These are phyloP conservation scores for Sporothrix pallida DNA, from an alignment of 2,329 filamentous ascomycete species.

Conservation along the genomic window DNA sequence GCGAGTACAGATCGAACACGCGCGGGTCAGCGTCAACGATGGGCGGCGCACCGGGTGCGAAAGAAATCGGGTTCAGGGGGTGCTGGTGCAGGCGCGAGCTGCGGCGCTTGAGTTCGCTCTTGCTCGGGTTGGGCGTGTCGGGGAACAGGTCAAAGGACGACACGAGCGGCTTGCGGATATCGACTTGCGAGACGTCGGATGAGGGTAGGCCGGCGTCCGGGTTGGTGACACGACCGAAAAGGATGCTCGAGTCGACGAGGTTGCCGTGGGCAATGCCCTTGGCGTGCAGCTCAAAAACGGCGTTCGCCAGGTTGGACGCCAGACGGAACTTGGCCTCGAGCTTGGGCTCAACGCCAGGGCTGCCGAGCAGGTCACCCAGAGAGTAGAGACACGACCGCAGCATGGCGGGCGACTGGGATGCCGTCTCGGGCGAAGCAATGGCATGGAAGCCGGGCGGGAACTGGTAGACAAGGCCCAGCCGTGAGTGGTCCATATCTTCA, in stretches of 20 bases:
- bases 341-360: slow-evolving; percentile 64
- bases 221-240: slow-evolving; percentile 61
- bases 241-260: slow-evolving; percentile 69
- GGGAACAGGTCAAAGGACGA: slow-evolving; percentile 78
- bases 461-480: slow-evolving; percentile 76
- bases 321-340: slow-evolving; percentile 78
- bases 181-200: slow-evolving; percentile 50
- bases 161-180: slow-evolving; percentile 71
- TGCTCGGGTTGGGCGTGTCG: slow-evolving; percentile 48
- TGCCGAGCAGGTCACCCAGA: slow-evolving; percentile 59
- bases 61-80: slow-evolving; percentile 64
- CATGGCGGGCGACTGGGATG: slow-evolving; percentile 52
- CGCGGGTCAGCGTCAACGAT: slow-evolving; percentile 60
- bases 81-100: slow-evolving; percentile 65
- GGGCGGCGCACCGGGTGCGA: slow-evolving; percentile 51
- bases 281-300: slow-evolving; percentile 74
- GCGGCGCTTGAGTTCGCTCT: slow-evolving; percentile 41
- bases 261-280: slow-evolving; percentile 73
- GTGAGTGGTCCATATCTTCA: slow-evolving; percentile 71
- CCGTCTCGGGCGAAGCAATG: slow-evolving; percentile 45
- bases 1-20: slow-evolving; percentile 71
- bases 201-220: slow-evolving; percentile 45
- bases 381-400: slow-evolving; percentile 59
- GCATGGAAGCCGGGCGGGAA: slow-evolving; percentile 70
- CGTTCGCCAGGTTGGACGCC: slow-evolving; percentile 73